phyloP scores from a whole-genome alignment of 140 eudicot genomes.

The Ambrosia hybrid region DNA sequence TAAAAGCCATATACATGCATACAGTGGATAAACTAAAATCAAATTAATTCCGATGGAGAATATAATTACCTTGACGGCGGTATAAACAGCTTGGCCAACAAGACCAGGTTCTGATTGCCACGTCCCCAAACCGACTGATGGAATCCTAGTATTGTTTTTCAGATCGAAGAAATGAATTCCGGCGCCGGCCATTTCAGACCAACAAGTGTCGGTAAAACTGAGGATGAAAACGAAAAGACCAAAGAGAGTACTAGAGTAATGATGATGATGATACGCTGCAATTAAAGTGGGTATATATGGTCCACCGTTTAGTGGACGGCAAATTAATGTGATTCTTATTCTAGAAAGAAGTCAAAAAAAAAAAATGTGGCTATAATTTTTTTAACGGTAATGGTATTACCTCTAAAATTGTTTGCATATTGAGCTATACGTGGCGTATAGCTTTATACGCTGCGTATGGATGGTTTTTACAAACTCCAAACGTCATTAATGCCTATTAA shows the following conservation, averaged over 20 bases:
- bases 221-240: conserved; percentile 7
- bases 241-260: not conserved
- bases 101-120: conserved; percentile 78
- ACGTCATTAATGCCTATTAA: too few relatives aligned
- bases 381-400: too few relatives aligned
- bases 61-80: conserved; percentile 77
- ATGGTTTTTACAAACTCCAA: too few relatives aligned
- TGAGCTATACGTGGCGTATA: too few relatives aligned
- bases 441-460: too few relatives aligned
- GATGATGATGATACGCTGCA: not conserved
- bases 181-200: conserved; percentile 31
- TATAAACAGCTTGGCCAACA: conserved; percentile 64
- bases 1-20: too few relatives aligned
- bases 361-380: too few relatives aligned
- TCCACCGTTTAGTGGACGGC: not conserved
- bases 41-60: too few relatives aligned
- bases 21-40: too few relatives aligned
- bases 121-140: conserved; percentile 72
- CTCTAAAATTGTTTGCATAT: too few relatives aligned
- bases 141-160: conserved; percentile 56
- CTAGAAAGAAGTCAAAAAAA: too few relatives aligned
- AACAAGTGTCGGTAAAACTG: not conserved
- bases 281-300: not conserved
- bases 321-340: not conserved
- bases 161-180: conserved; percentile 40